Evolutionary conservation across 139 green algal genomes (phyloP).

Genomic region (Coelastrella sp.): DNA sequence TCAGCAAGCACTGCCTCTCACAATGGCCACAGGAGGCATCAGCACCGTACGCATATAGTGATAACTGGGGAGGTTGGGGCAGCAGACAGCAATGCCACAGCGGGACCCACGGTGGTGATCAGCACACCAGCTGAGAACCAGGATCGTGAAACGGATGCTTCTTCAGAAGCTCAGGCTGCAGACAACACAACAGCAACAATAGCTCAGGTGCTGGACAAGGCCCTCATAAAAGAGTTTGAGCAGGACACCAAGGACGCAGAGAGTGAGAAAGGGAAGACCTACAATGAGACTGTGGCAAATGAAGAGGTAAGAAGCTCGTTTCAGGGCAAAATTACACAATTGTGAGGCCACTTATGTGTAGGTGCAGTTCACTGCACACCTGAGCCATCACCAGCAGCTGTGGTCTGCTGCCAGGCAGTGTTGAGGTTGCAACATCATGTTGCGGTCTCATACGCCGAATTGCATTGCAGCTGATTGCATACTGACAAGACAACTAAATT

Average conservation of each 20-base stretch:
- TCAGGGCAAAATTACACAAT: too few relatives aligned
- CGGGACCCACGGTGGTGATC: neutral
- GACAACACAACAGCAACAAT: slow-evolving; percentile 16
- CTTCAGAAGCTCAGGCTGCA: neutral
- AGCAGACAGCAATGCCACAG: slow-evolving; percentile 14
- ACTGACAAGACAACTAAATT: too few relatives aligned
- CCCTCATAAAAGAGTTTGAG: slow-evolving; percentile 78
- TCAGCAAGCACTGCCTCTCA: neutral
- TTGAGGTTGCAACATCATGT: too few relatives aligned
- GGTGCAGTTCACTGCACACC: neutral
- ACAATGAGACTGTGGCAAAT: slow-evolving; percentile 68
- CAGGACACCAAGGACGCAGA: slow-evolving; percentile 59
- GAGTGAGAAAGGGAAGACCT: slow-evolving; percentile 68
- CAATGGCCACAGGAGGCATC: neutral
- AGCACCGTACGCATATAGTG: neutral
- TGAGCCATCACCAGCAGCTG: neutral
- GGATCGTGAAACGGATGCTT: neutral
- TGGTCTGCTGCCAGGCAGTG: too few relatives aligned
- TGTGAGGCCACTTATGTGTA: too few relatives aligned
- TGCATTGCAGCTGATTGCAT: too few relatives aligned
- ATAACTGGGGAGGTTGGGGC: neutral
- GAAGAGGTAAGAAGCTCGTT: slow-evolving; percentile 51
- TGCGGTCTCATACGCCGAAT: too few relatives aligned
- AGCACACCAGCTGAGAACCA: neutral
- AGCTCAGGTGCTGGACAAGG: slow-evolving; percentile 70